Evolutionary conservation across 2,329 filamentous ascomycete species (phyloP), one percentile per base, ranked within the genome.

Genomic region (Dryadomyces quercus-mongolicae): DNA sequence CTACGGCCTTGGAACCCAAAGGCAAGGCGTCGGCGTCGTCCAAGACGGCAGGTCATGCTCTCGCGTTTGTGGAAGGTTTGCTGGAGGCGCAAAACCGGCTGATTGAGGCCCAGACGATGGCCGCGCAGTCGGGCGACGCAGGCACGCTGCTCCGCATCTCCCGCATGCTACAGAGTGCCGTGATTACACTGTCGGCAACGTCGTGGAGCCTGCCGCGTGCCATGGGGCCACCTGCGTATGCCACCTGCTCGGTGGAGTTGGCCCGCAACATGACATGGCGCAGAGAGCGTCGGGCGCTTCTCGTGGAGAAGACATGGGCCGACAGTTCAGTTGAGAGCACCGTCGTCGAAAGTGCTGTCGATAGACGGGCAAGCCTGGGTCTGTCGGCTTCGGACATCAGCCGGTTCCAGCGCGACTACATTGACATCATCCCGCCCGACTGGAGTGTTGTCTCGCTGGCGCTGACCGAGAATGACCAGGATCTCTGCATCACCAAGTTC

Each of bases 381-480:
- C 31, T 51, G 36, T 65, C 73, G 54, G 67, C 71, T 5, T 68
- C 73, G 10, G 76, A 84, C 58, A 76, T 82, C 62, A 68, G 73
- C 46, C 74, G 75, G 25, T 94, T 95, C 62, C 86, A 92, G 65
- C 76, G 78, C 58, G 80, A 91, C 48, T 95, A 90, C 61, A 77
- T 96, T 51, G 87, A 96, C 63, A 85, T 92, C 51, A 82, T 98
- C 6, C 94, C 93, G 0, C 70, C 74, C 43, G 74, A 77, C 7
- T 98, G 93, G 93, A 89, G 83, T 49, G 86, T 91, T 1, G 73
- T 98, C 10, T 97, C 91, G 0, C 72, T 98, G 47, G 86, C 86
- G 0, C 70, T 98, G 16, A 93, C 86, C 63, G 87, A 95, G 53
- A 85, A 84, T 60, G 80, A 77, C 43, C 86, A 88, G 54, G 93